phyloP scores from a whole-genome alignment of 768 basidiomycete genomes.

The Mycena rosella region DNA sequence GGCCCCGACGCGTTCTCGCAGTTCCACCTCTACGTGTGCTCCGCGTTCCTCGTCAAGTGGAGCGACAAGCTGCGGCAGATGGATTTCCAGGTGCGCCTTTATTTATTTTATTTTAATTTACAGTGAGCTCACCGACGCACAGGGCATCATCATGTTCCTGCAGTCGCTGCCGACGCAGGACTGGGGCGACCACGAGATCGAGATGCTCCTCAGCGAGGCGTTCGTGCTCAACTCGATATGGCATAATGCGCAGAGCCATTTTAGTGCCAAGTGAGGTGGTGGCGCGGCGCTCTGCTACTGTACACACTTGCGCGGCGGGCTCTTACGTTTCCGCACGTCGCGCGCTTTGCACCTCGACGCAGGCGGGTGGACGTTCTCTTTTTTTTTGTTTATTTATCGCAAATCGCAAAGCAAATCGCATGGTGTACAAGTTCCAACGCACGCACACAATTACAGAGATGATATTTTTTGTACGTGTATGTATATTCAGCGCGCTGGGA shows the following conservation, averaged over 20 bases:
- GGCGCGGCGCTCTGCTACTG: not conserved
- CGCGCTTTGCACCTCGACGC: too few relatives aligned
- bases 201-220: slow-evolving; percentile 94
- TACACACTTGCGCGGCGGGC: too few relatives aligned
- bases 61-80: slow-evolving; percentile 93
- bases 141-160: slow-evolving; percentile 99
- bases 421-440: too few relatives aligned
- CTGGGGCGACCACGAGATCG: slow-evolving; percentile 97
- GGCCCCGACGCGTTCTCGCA: slow-evolving; percentile 98
- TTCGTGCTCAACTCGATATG: slow-evolving; percentile 94
- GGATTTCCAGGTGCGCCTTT: slow-evolving; percentile 91
- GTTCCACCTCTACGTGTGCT: slow-evolving; percentile 98
- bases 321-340: too few relatives aligned
- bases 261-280: slow-evolving; percentile 64
- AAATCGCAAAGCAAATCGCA: too few relatives aligned
- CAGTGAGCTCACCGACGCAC: not conserved
- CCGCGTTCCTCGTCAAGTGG: slow-evolving; percentile 96
- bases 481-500: too few relatives aligned
- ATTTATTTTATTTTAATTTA: not conserved
- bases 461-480: too few relatives aligned
- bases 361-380: not conserved
- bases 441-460: too few relatives aligned
- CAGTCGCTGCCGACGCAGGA: slow-evolving; percentile 92
- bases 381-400: slow-evolving; percentile 16
- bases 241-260: slow-evolving; percentile 94